A percentile compares a stretch with the other conserved stretches of the same genome.
phyloP scores from a whole-genome alignment of 495 filamentous ascomycete genomes.

The Neurospora sp. region DNA sequence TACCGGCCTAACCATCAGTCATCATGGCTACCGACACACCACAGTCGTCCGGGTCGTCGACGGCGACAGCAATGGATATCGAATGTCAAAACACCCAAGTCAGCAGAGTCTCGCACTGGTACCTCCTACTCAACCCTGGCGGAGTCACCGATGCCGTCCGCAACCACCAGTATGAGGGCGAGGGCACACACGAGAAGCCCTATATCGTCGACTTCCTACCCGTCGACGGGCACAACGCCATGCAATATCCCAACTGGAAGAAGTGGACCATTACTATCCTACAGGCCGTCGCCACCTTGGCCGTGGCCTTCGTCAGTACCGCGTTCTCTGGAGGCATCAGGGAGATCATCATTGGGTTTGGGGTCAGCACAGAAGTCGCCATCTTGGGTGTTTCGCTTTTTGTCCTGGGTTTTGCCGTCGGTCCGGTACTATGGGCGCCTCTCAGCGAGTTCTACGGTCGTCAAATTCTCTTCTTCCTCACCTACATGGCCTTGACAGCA shows the following conservation, averaged over 20 bases:
- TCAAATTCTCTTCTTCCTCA: slow-evolving; percentile 55
- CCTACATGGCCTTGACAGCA: slow-evolving; percentile 51
- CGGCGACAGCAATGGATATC: slow-evolving; percentile 2
- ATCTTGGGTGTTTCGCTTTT: slow-evolving; percentile 64
- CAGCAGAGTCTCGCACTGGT: slow-evolving; percentile 12
- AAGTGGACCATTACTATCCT: slow-evolving; percentile 65
- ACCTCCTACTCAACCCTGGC: slow-evolving; percentile 24
- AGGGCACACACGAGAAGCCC: slow-evolving; percentile 63
- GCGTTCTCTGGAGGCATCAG: slow-evolving; percentile 62
- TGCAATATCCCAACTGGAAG: slow-evolving; percentile 46
- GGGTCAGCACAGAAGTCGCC: slow-evolving; percentile 48
- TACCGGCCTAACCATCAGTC: neutral
- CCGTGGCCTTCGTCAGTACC: slow-evolving; percentile 67
- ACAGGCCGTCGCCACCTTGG: slow-evolving; percentile 57
- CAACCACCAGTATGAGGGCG: slow-evolving; percentile 52
- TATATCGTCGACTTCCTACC: slow-evolving; percentile 66
- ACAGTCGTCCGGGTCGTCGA: neutral
- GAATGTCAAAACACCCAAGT: slow-evolving; percentile 16
- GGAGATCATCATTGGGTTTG: slow-evolving; percentile 49
- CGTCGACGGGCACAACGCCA: slow-evolving; percentile 60
- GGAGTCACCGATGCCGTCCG: slow-evolving; percentile 37
- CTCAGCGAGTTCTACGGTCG: slow-evolving; percentile 58
- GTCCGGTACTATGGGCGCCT: slow-evolving; percentile 57
- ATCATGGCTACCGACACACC: neutral
- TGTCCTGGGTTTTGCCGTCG: slow-evolving; percentile 62